Evolutionary conservation across 202 grass and related monocot species (phyloP), one percentile per base, ranked within the genome.

Genomic region (Panicum hallii): DNA sequence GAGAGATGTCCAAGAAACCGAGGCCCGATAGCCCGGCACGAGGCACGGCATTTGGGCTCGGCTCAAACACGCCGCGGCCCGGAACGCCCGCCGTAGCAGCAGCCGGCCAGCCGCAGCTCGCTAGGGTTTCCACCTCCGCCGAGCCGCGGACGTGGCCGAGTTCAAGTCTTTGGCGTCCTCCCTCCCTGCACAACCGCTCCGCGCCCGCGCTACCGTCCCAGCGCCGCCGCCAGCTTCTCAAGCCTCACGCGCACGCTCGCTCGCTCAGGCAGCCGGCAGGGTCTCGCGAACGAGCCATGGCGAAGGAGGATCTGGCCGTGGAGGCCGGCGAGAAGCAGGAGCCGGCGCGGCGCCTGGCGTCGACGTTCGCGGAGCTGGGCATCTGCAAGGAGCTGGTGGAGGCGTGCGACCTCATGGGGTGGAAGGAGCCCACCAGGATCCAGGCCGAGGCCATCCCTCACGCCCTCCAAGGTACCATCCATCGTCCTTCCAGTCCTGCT

Each of bases 391-490:
- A 94, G 75, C 82, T 94, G 34, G 90, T 87, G 26, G 95, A 91
- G 26, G 92, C 90, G 16, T 97, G 95, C 74, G 89, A 98, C 76
- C 77, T 56, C 72, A 88, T 98, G 62, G 88, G 82, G 20, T 95
- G 93, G 95, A 91, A 80, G 85, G 48, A 53, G 34, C 90, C 88
- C 17, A 90, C 92, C 0, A 91, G 85, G 80, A 93, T 97, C 5
- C 90, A 97, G 82, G 66, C 84, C 6, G 95, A 92, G 75, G 45
- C 88, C 23, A 94, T 94, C 40, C 90, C 90, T 42, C 84, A 82
- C 67, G 92, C 90, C 26, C 82, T 97, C 67, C 58, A 97, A 88
- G 90, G 94, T 97, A 50, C 19, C n/a, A 2, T 52, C 14, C 46
- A 10, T 2, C 9, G 9, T 46, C 44, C 50, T 1, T 66, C 69